Base-by-base conservation (phyloP, 495 filamentous ascomycete genomes). In the Penicillium atrosanguineum region DNA sequence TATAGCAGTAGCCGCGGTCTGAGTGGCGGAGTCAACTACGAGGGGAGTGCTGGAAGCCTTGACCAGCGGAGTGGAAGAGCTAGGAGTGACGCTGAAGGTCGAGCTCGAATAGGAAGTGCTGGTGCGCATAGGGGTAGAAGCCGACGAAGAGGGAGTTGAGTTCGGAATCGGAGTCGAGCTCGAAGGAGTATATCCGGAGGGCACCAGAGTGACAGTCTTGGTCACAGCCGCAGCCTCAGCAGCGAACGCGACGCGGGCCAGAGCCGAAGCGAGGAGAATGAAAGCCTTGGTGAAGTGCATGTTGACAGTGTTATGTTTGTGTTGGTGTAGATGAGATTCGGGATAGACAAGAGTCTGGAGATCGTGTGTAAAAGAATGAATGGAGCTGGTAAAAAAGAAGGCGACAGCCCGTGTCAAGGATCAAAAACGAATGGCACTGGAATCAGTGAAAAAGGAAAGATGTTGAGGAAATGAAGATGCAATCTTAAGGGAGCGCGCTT, bases 261-360 rank as follows among this genome's bases (percentile, higher is more conserved):
- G 60, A 47, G 67, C 68, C 21, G 69, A 55, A 43, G 56, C 50
- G 42, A 68, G 62, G 46, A 70, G 51, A 34, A 71, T 36, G 44
- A 73, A 46, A 48, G 67, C 44, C 61, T 72, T 75, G 55, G 60
- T 50, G 64, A 77, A 60, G 42, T 70, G 62, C 71, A 74, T 76
- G 11, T 37, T 73, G 57, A 21, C 39, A 31, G 44, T 19, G 26
- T 34, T 52, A 8, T 12, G 28, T 12, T 7, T 31, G 7, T 34
- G 31, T 34, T 31, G 1, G 28, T 12, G 28, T 34, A 12, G 31
- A 14, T 34, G 11, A 14, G 31, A 34, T 34, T 34, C 31, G 12
- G 14, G 31, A 34, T 34, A 12, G 31, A 34, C 9, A 4, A 31
- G 23, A 25, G 44, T 7, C 34, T 18, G 42, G 21, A 40, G 23